These are phyloP conservation scores for Cyberlindnera saturnus DNA, from an alignment of 805 yeast species.

Conservation along the genomic window DNA sequence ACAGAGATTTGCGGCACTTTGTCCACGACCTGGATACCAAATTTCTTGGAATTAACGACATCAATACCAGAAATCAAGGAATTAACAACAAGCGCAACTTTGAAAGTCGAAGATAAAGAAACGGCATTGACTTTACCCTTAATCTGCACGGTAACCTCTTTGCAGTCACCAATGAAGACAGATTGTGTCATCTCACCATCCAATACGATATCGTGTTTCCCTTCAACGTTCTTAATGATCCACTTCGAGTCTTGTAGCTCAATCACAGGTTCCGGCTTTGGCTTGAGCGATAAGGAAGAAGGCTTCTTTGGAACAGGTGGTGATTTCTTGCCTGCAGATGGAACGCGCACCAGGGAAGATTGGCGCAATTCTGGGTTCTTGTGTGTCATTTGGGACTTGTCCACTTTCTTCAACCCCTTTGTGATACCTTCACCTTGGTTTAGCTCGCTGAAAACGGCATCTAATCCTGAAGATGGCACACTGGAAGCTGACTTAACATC, in stretches of 20 bases:
- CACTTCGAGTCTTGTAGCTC: slow-evolving; percentile 85
- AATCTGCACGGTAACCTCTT: slow-evolving; percentile 66
- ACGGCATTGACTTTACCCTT: slow-evolving; percentile 91
- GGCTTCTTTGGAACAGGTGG: slow-evolving; percentile 85
- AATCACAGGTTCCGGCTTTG: slow-evolving; percentile 54
- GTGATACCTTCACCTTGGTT: slow-evolving; percentile 84
- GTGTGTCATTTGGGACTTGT: slow-evolving; percentile 89
- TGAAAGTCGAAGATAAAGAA: slow-evolving; percentile 65
- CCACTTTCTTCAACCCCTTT: slow-evolving; percentile 83
- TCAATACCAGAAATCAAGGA: slow-evolving; percentile 84
- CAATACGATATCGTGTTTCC: slow-evolving; percentile 53
- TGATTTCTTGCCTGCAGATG: slow-evolving; percentile 33
- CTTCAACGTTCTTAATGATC: slow-evolving; percentile 77
- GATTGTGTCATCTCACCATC: slow-evolving; percentile 85
- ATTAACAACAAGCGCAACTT: slow-evolving; percentile 76
- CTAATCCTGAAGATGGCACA: slow-evolving; percentile 36
- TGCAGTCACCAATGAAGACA: slow-evolving; percentile 80
- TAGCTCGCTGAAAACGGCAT: slow-evolving; percentile 88
- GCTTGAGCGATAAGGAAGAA: slow-evolving; percentile 42
- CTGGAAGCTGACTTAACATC: slow-evolving; percentile 27
- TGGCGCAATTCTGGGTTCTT: slow-evolving; percentile 79
- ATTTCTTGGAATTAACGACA: slow-evolving; percentile 70
- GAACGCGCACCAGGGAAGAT: slow-evolving; percentile 38
- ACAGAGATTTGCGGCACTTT: slow-evolving; percentile 74
- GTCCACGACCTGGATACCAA: slow-evolving; percentile 84